Conservation (phyloP, 176 grass and related monocot genomes). For the Ananas comosus region DNA sequence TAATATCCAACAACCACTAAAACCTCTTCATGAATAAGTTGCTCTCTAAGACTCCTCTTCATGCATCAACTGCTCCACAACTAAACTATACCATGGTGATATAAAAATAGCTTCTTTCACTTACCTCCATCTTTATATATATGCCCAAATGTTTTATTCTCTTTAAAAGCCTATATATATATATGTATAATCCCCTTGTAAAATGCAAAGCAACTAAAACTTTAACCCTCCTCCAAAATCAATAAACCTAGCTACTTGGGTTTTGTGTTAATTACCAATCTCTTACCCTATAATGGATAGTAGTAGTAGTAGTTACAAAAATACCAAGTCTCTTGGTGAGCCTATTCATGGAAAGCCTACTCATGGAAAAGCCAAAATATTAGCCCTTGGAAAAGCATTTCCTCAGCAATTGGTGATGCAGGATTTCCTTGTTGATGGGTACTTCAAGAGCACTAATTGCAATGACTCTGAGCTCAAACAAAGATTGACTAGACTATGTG, state of each 20-base stretch:
- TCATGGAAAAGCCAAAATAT: slow-evolving; percentile 54
- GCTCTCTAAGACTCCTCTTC: not conserved
- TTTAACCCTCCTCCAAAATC: too few species aligned
- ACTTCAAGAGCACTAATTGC: slow-evolving; percentile 78
- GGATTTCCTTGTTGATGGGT: slow-evolving; percentile 59
- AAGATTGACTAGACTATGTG: slow-evolving; percentile 65
- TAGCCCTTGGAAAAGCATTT: slow-evolving; percentile 70
- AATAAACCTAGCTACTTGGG: too few species aligned
- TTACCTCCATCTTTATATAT: not conserved
- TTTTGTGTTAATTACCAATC: not conserved
- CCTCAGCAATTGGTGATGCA: slow-evolving; percentile 70
- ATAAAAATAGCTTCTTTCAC: slow-evolving; percentile 14
- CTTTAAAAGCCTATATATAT: not conserved
- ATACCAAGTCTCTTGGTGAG: not conserved
- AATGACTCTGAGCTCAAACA: slow-evolving; percentile 55
- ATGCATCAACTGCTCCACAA: slow-evolving; percentile 41
- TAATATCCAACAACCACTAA: too few species aligned
- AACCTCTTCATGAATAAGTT: too few species aligned
- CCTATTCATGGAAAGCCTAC: slow-evolving; percentile 28
- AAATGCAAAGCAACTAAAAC: too few species aligned
- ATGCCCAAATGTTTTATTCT: not conserved
- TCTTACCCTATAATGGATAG: not conserved
- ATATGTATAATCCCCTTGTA: too few species aligned
- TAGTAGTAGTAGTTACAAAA: not conserved
- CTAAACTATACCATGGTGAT: slow-evolving; percentile 10